phyloP scores from a whole-genome alignment of 2,329 filamentous ascomycete genomes.

The Hirsutella thompsonii region DNA sequence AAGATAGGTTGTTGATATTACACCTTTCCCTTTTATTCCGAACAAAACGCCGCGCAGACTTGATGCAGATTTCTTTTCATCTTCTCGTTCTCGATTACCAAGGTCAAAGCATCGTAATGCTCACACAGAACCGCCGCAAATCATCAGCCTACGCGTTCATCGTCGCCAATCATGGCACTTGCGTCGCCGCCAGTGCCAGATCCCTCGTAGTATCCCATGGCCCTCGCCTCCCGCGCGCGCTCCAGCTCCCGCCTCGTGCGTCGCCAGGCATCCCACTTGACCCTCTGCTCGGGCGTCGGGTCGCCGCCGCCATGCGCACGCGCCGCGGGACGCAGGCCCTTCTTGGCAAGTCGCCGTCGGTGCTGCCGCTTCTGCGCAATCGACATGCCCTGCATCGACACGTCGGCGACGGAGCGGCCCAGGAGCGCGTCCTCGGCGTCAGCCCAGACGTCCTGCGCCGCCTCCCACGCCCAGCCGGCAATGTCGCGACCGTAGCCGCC shows the following conservation, averaged over 20 bases:
- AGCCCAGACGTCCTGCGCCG: slow-evolving; percentile 31
- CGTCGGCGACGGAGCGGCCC: slow-evolving; percentile 29
- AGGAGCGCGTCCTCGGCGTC: slow-evolving; percentile 33
- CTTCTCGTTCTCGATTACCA: too few relatives aligned
- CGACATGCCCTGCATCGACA: slow-evolving; percentile 29
- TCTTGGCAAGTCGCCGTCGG: slow-evolving; percentile 36
- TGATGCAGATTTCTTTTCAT: too few relatives aligned
- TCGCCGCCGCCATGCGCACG: slow-evolving; percentile 15
- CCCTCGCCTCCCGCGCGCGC: slow-evolving; percentile 22
- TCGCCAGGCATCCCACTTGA: slow-evolving; percentile 32
- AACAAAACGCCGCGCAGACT: too few relatives aligned
- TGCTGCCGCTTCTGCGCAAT: slow-evolving; percentile 34
- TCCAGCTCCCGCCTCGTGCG: slow-evolving; percentile 26
- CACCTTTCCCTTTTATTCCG: too few relatives aligned
- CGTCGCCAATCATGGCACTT: background rate
- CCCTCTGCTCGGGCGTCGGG: slow-evolving; percentile 24
- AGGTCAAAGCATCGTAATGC: too few relatives aligned
- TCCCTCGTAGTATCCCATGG: slow-evolving; percentile 28
- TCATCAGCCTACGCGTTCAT: slow-evolving; percentile 1
- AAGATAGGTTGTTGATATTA: too few relatives aligned
- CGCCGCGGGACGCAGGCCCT: slow-evolving; percentile 20
- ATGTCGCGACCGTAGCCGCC: slow-evolving; percentile 34
- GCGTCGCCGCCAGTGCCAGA: slow-evolving; percentile 7
- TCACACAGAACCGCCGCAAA: too few relatives aligned
- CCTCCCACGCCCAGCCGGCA: slow-evolving; percentile 24